Conservation (phyloP, 1,284 basidiomycete species). For the Rhodotorula sp. region DNA sequence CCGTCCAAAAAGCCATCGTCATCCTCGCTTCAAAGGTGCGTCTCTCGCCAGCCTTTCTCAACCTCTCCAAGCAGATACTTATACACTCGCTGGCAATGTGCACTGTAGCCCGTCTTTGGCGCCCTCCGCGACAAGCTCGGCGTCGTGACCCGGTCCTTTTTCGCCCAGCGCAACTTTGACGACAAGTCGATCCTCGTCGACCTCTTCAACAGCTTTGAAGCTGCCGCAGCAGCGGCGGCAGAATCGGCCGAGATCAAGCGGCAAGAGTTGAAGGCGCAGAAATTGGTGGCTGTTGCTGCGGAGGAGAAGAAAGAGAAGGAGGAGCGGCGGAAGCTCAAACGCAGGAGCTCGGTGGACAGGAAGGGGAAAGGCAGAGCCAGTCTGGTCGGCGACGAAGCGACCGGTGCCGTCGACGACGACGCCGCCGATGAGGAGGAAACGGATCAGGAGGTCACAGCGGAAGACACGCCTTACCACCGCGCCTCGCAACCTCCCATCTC, state of each 20-base stretch:
- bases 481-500: too few relatives aligned
- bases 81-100: too few relatives aligned
- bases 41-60: not conserved
- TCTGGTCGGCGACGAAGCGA: not conserved
- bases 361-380: not conserved
- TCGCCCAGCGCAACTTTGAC: conserved; percentile 85
- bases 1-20: conserved; percentile 96
- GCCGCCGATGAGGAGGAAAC: not conserved
- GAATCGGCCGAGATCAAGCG: conserved; percentile 14
- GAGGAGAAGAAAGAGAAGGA: conserved; percentile 43
- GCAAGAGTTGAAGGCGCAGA: conserved; percentile 44
- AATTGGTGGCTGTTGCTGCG: conserved; percentile 55
- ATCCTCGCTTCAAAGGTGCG: conserved; percentile 65
- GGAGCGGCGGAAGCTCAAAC: conserved; percentile 1
- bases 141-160: conserved; percentile 89
- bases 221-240: conserved; percentile 20
- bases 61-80: too few relatives aligned
- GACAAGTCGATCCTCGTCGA: conserved; percentile 79
- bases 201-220: conserved; percentile 62
- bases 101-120: conserved; percentile 45
- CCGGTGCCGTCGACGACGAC: not conserved
- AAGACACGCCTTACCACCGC: too few relatives aligned
- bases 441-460: not conserved
- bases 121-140: conserved; percentile 75
- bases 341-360: not conserved